Evolutionary conservation across 192 early-diverging fungal species (phyloP).

Genomic region (Umbelopsis vinacea): DNA sequence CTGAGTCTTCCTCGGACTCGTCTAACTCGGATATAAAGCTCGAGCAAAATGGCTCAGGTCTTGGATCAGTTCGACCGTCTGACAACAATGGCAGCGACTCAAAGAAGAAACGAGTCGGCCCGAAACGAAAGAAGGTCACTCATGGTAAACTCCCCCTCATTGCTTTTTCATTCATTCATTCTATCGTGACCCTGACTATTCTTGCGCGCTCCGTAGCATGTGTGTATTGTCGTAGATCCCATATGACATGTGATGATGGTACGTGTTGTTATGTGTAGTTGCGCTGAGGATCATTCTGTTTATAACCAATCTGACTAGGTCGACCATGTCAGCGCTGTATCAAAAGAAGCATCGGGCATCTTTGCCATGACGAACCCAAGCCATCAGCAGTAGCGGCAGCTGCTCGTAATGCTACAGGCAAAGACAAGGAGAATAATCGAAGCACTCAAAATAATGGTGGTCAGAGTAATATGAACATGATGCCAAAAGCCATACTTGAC

Average conservation of each 20-base stretch:
- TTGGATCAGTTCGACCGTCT: neutral
- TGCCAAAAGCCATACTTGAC: conserved; percentile 7
- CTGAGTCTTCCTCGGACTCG: conserved; percentile 13
- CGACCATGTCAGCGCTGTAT: conserved; percentile 92
- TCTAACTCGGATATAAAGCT: neutral
- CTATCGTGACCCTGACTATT: neutral
- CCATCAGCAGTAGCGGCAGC: conserved; percentile 36
- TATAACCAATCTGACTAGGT: conserved; percentile 31
- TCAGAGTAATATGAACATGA: neutral
- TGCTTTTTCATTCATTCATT: neutral
- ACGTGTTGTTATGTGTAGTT: neutral
- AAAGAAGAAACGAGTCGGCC: conserved; percentile 63
- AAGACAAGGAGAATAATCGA: conserved; percentile 11
- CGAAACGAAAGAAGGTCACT: conserved; percentile 66
- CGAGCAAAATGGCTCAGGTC: neutral
- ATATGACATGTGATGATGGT: conserved; percentile 92
- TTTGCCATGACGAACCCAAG: conserved; percentile 84
- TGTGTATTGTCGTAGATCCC: conserved; percentile 87
- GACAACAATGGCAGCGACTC: conserved; percentile 44
- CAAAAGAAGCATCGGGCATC: conserved; percentile 86
- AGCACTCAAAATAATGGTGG: neutral
- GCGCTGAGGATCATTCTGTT: neutral
- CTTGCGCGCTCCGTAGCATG: conserved; percentile 59
- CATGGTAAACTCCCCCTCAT: conserved; percentile 49
- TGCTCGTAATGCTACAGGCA: conserved; percentile 9